Percentiles rank a stretch among this genome's conserved stretches.
These are phyloP conservation scores for Penicillium corylophilum DNA, from an alignment of 2,329 filamentous ascomycete genomes.

Conservation along the genomic window DNA sequence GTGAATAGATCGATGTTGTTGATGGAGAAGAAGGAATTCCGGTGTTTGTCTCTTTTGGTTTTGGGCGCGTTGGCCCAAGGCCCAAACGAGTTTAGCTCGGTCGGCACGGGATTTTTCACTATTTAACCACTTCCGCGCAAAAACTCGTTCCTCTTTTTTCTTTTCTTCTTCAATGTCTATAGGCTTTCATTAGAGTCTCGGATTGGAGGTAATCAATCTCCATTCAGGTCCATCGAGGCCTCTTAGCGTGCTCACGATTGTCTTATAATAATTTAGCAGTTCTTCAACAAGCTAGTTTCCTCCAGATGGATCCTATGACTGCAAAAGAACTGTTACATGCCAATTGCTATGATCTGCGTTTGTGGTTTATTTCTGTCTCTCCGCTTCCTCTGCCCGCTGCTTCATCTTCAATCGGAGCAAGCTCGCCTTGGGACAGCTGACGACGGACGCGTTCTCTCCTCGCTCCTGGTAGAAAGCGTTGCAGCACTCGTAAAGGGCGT, in stretches of 20 bases:
- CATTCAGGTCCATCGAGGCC: constrained; percentile 81
- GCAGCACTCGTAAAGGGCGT: constrained; percentile 91
- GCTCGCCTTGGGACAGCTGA: constrained; percentile 81
- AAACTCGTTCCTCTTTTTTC: constrained; percentile 29
- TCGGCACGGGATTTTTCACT: constrained; percentile 30
- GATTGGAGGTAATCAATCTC: constrained; percentile 83
- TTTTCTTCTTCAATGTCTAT: constrained; percentile 55
- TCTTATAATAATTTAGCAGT: constrained; percentile 78
- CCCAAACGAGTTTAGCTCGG: constrained; percentile 31
- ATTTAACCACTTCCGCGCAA: constrained; percentile 28
- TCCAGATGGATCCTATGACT: constrained; percentile 56
- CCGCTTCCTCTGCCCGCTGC: constrained; percentile 58
- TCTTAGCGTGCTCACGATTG: constrained; percentile 96
- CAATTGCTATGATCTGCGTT: not conserved
- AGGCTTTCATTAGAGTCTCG: constrained; percentile 99
- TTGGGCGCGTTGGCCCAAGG: constrained; percentile 31
- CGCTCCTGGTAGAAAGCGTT: constrained; percentile 79
- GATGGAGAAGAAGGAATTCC: constrained; percentile 23
- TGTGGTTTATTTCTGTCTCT: constrained; percentile 17
- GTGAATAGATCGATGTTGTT: constrained; percentile 9
- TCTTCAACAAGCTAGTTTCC: constrained; percentile 67
- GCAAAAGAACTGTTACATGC: constrained; percentile 48
- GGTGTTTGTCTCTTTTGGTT: constrained; percentile 34
- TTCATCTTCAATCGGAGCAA: constrained; percentile 81
- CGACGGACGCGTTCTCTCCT: constrained; percentile 72